phyloP scores from a whole-genome alignment of 176 grass and related monocot genomes.

The Raddia guianensis region DNA sequence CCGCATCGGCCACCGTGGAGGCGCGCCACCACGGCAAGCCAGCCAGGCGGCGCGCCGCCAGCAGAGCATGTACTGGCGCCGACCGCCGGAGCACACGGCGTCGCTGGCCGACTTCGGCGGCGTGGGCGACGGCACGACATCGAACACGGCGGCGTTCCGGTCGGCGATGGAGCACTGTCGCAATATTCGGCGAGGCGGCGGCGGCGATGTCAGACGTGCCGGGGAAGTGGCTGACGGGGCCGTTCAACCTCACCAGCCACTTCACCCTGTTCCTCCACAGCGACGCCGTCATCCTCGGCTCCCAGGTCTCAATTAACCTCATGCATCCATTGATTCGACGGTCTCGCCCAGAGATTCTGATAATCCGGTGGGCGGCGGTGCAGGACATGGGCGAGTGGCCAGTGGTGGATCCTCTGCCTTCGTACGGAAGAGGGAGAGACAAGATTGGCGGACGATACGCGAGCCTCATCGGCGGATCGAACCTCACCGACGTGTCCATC shows the following conservation, averaged over 20 bases:
- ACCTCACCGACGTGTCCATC: slow-evolving; percentile 79
- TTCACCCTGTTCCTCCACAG: slow-evolving; percentile 87
- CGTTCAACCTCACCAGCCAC: slow-evolving; percentile 90
- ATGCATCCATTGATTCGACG: too few species aligned
- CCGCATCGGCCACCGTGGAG: not conserved
- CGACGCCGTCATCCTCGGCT: slow-evolving; percentile 73
- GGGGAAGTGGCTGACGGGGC: slow-evolving; percentile 87
- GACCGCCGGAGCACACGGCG: slow-evolving; percentile 72
- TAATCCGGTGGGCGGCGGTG: not conserved
- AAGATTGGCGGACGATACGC: slow-evolving; percentile 70
- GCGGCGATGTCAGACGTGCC: slow-evolving; percentile 88
- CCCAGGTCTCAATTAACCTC: slow-evolving; percentile 45
- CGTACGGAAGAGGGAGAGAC: slow-evolving; percentile 85
- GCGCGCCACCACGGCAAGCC: slow-evolving; percentile 23
- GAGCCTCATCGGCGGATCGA: slow-evolving; percentile 82
- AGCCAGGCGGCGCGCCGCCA: not conserved
- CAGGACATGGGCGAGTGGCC: slow-evolving; percentile 78
- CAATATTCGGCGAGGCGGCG: slow-evolving; percentile 56
- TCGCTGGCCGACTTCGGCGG: slow-evolving; percentile 74
- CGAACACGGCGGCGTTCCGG: slow-evolving; percentile 84
- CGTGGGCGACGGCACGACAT: slow-evolving; percentile 74
- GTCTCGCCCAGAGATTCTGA: not conserved
- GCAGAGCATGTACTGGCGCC: slow-evolving; percentile 69
- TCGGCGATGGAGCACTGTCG: slow-evolving; percentile 72
- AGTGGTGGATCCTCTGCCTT: slow-evolving; percentile 76